Percentiles rank a stretch among this genome's conserved stretches.
phyloP scores from a whole-genome alignment of 1,139 yeast genomes.

The Lodderomyces parapsilosis region DNA sequence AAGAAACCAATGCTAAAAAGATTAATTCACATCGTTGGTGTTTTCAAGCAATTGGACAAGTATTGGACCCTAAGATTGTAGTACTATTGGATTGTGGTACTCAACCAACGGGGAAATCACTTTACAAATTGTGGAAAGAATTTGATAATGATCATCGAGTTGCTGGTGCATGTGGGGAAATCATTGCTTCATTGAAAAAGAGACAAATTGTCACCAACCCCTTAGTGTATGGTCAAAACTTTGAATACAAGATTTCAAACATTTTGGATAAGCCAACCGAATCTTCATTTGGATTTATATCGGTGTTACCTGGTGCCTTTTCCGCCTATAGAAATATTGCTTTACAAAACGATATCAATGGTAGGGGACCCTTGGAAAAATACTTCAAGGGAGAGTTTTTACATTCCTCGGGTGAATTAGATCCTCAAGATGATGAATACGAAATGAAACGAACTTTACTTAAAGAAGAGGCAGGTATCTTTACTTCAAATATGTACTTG shows the following conservation, averaged over 20 bases:
- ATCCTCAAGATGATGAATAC: constrained; percentile 47
- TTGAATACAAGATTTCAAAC: constrained; percentile 47
- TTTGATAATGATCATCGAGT: constrained; percentile 48
- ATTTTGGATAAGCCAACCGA: constrained; percentile 49
- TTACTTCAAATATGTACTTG: constrained; percentile 50
- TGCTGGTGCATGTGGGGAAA: constrained; percentile 54
- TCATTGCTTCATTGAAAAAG: constrained; percentile 42
- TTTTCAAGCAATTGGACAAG: constrained; percentile 48
- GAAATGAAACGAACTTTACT: constrained; percentile 37
- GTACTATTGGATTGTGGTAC: constrained; percentile 49
- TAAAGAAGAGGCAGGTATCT: constrained; percentile 49
- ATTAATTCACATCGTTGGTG: constrained; percentile 54
- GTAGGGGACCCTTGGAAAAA: constrained; percentile 47
- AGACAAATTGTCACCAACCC: constrained; percentile 46
- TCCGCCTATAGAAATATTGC: constrained; percentile 46
- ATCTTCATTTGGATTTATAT: constrained; percentile 46
- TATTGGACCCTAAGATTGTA: constrained; percentile 43
- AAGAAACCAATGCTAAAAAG: constrained; percentile 48
- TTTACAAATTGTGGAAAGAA: constrained; percentile 50
- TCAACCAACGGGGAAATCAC: constrained; percentile 45
- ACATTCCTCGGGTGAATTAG: constrained; percentile 45
- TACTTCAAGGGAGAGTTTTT: constrained; percentile 51
- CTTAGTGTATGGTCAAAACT: constrained; percentile 47
- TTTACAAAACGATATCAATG: constrained; percentile 42
- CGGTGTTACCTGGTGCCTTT: constrained; percentile 49